Conservation (phyloP, 352 stramenopile species). For the Phytophthora agathidicida region DNA sequence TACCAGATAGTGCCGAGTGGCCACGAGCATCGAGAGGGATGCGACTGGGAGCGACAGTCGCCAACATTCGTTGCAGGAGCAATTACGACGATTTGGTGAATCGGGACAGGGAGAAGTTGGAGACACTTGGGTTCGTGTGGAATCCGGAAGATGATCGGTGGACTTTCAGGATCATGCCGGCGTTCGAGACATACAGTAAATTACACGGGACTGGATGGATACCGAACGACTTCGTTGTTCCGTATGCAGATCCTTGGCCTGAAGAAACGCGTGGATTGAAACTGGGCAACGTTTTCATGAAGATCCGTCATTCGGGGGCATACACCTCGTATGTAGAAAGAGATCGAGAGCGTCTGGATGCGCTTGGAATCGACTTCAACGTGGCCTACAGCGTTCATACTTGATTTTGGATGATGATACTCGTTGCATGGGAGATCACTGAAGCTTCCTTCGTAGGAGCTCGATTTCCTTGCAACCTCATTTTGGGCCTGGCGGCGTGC, state of each 20-base stretch:
- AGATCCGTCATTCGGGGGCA: slow-evolving; percentile 48
- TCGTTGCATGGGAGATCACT: too few species aligned
- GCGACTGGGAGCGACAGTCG: slow-evolving; percentile 28
- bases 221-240: slow-evolving; percentile 43
- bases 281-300: slow-evolving; percentile 60
- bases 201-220: slow-evolving; percentile 42
- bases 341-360: slow-evolving; percentile 50
- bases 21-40: slow-evolving; percentile 17
- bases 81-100: slow-evolving; percentile 44
- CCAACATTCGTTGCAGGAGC: slow-evolving; percentile 40
- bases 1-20: slow-evolving; percentile 19
- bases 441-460: too few species aligned
- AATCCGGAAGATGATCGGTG: slow-evolving; percentile 51
- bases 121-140: slow-evolving; percentile 61
- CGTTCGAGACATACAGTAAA: slow-evolving; percentile 38
- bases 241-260: slow-evolving; percentile 42
- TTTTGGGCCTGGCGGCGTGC: too few species aligned
- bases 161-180: slow-evolving; percentile 53
- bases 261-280: slow-evolving; percentile 36
- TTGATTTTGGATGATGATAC: too few species aligned
- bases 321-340: slow-evolving; percentile 53
- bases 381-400: slow-evolving; percentile 4
- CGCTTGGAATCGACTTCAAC: slow-evolving; percentile 43
- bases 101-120: slow-evolving; percentile 42
- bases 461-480: too few species aligned